Evolutionary conservation across 495 filamentous ascomycete genomes (phyloP).

Genomic region (Baudoinia panamericana): DNA sequence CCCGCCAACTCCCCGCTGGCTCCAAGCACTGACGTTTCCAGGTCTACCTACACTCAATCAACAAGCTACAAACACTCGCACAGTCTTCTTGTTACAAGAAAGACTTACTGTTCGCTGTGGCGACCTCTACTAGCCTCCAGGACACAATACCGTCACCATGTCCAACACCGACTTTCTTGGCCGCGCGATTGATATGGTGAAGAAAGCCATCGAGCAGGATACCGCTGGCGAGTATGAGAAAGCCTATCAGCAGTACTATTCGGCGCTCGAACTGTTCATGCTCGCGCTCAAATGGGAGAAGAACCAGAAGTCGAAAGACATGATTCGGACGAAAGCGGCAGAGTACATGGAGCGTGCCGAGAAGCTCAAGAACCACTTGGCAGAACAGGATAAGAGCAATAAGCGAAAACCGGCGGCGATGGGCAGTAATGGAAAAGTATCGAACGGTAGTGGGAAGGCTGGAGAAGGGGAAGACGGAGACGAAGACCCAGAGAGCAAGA

Average conservation of each 20-base stretch:
- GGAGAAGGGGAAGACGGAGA: constrained; percentile 49
- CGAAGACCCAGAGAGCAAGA: constrained; percentile 84
- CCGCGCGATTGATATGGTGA: constrained; percentile 86
- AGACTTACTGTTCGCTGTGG: background rate
- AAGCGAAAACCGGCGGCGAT: constrained; percentile 63
- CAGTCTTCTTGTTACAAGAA: background rate
- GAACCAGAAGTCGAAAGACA: constrained; percentile 87
- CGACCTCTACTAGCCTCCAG: no score
- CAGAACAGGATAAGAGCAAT: constrained; percentile 56
- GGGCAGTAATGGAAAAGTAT: constrained; percentile 71
- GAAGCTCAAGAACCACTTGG: constrained; percentile 84
- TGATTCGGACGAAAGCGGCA: constrained; percentile 80
- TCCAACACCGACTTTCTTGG: constrained; percentile 95
- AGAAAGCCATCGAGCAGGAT: constrained; percentile 93
- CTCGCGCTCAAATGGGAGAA: constrained; percentile 47
- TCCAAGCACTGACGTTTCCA: background rate
- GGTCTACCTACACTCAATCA: background rate
- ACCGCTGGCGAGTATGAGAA: constrained; percentile 92
- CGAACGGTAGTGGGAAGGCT: constrained; percentile 50
- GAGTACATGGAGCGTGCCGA: constrained; percentile 98
- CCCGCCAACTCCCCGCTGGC: constrained; percentile 2
- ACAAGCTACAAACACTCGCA: background rate
- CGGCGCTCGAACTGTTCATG: constrained; percentile 37
- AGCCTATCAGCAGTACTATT: constrained; percentile 89
- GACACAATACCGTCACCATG: constrained; percentile 48